Conservation (phyloP, 805 yeast genomes). For the Zygosaccharomyces rouxii region DNA sequence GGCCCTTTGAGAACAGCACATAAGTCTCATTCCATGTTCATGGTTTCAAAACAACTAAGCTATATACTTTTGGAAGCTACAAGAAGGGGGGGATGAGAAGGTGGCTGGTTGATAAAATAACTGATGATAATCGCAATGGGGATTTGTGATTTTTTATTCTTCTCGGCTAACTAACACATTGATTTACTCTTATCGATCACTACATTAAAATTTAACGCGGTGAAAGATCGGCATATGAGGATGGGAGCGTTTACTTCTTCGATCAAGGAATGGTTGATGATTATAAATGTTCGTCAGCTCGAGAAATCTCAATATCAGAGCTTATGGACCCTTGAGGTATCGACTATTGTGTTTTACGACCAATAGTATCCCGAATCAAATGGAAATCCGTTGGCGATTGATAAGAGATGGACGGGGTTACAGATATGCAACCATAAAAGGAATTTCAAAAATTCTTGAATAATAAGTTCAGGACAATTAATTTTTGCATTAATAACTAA, state of each 20-base stretch:
- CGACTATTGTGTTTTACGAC: neutral
- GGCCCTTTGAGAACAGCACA: neutral
- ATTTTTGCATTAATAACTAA: too few species aligned
- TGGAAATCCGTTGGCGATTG: neutral
- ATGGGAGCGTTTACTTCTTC: neutral
- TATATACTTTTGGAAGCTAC: neutral
- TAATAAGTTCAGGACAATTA: too few species aligned
- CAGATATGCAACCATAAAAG: too few species aligned
- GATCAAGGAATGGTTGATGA: too few species aligned
- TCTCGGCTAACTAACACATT: neutral
- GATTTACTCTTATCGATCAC: neutral
- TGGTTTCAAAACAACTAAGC: neutral
- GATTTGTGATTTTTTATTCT: neutral
- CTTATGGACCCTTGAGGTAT: too few species aligned
- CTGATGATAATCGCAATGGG: neutral
- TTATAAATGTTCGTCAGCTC: too few species aligned
- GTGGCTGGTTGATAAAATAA: neutral
- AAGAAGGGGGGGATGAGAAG: neutral
- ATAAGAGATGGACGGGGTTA: neutral
- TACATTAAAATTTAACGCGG: neutral
- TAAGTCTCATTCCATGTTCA: neutral
- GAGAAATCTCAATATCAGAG: too few species aligned
- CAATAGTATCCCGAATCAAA: neutral
- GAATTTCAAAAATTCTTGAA: neutral
- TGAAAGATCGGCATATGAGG: neutral